Base-by-base conservation (phyloP, 129 eudicot genomes). In the Heracleum sosnowskyi region DNA sequence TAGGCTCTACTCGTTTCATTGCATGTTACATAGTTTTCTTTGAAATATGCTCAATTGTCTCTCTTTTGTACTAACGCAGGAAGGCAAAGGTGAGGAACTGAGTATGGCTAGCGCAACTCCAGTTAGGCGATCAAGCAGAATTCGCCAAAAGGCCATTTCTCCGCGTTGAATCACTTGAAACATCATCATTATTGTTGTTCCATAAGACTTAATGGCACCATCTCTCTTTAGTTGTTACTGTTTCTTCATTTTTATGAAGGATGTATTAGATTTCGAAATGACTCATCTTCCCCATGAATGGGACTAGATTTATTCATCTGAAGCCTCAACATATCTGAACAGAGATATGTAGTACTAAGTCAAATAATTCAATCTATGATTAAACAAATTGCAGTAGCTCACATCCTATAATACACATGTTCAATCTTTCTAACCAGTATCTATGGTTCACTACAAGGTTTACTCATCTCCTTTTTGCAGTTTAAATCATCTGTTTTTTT, bases 91-190 rank as follows among this genome's bases (percentile, higher is more conserved):
- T 7, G 80, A 64, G 63, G 87, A 79, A 76, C 76, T 47, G 78
- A 40, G 49, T 41, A 41, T 40, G 22, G 47, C 45, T n/a, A 81
- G 55, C 36, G 69, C 88, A 42, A 86, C 96, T 49, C 82, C 98
- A 7, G 83, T 89, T 63, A 93, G 98, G 76, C 83, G 98, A 85
- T 93, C 98, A 72, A 86, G 85, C 74, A 74, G 98, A 77, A 73
- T 90, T 24, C 93, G 87, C 45, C 80, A 60, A 57, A 88, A 86
- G 2, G 74, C 89, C 44, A 79, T 75, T 75, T 87, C 98, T 77
- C 92, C 96, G 36, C 86, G 91, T 87, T 34, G 26, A 69, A 69
- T 69, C 74, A 17, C 28, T 34, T 36, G 44, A 69, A 66, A 36
- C 15, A 69, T 7, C 74, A 33, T 69, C 40, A 10, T 69, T 20